Conservation (phyloP, 148 eudicot genomes). For the Heliamphora exappendiculata region DNA sequence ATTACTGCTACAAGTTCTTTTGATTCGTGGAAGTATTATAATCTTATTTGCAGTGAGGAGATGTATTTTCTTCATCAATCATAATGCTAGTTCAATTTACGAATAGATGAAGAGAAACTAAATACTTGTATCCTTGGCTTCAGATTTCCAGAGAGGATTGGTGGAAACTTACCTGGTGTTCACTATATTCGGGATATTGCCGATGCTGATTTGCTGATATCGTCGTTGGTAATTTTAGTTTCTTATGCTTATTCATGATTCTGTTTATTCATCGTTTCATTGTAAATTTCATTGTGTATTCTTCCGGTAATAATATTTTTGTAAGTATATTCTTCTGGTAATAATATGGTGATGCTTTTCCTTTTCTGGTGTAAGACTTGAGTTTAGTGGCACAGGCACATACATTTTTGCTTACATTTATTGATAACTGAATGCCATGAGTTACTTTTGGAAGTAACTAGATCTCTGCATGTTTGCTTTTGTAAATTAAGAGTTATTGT, state of each 20-base stretch:
- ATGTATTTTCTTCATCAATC: neutral
- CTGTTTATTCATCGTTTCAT: neutral
- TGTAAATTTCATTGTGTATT: neutral
- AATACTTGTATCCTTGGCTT: constrained; percentile 12
- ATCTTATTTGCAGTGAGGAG: neutral
- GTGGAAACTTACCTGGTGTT: constrained; percentile 89
- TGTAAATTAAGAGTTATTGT: neutral
- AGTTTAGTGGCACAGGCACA: neutral
- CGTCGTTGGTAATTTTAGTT: constrained; percentile 61
- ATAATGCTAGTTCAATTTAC: neutral
- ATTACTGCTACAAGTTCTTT: neutral
- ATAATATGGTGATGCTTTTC: neutral
- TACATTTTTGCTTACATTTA: neutral
- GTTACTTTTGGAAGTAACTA: neutral
- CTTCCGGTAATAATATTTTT: neutral
- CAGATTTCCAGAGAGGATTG: constrained; percentile 91
- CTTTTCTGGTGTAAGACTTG: constrained; percentile 8
- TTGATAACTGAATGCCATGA: neutral
- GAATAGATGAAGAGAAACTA: neutral
- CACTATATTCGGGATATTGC: constrained; percentile 95
- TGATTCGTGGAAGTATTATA: neutral
- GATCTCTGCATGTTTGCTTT: neutral
- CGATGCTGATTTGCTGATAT: constrained; percentile 76
- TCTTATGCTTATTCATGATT: neutral
- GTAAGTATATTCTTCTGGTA: neutral